Conservation (phyloP, 495 filamentous ascomycete species). For the Pyrenopolyporus hunteri region DNA sequence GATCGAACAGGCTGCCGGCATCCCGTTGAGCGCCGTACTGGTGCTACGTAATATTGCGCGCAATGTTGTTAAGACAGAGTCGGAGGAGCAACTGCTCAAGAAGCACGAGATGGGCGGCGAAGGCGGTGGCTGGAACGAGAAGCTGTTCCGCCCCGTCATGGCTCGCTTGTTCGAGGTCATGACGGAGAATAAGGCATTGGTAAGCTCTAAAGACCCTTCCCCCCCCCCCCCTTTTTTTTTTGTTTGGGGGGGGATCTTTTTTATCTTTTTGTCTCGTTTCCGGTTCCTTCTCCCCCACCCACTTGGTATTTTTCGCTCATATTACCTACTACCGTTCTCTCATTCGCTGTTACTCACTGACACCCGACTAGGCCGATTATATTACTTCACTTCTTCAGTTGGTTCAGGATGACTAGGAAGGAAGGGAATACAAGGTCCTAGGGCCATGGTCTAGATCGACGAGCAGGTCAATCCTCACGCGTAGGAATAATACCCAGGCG, state of each 20-base stretch:
- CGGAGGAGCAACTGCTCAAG: slow-evolving; percentile 60
- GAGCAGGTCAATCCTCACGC: not conserved
- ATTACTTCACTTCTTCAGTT: slow-evolving; percentile 41
- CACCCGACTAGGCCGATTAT: slow-evolving; percentile 31
- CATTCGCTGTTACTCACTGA: slow-evolving; percentile 25
- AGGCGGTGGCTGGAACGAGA: slow-evolving; percentile 54
- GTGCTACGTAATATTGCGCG: slow-evolving; percentile 89
- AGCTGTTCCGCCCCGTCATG: slow-evolving; percentile 58
- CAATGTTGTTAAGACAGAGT: slow-evolving; percentile 67
- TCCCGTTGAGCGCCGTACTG: slow-evolving; percentile 82
- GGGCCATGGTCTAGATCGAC: slow-evolving; percentile 3
- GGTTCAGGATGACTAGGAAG: slow-evolving; percentile 40
- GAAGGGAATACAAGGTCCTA: not conserved
- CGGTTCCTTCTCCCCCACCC: slow-evolving; percentile 20
- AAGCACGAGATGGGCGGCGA: slow-evolving; percentile 46
- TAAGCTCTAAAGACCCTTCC: slow-evolving; percentile 34
- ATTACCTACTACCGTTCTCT: not conserved
- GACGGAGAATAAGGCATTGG: slow-evolving; percentile 58
- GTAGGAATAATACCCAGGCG: slow-evolving; percentile 35
- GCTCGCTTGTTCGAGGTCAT: slow-evolving; percentile 58
- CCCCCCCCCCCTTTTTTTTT: not conserved
- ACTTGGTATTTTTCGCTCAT: not conserved
- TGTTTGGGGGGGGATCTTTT: not conserved
- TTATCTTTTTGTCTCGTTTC: not conserved
- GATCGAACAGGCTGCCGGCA: slow-evolving; percentile 72